Evolutionary conservation across 2,329 filamentous ascomycete genomes (phyloP).

Genomic region (Tolypocladium cylindrosporum): DNA sequence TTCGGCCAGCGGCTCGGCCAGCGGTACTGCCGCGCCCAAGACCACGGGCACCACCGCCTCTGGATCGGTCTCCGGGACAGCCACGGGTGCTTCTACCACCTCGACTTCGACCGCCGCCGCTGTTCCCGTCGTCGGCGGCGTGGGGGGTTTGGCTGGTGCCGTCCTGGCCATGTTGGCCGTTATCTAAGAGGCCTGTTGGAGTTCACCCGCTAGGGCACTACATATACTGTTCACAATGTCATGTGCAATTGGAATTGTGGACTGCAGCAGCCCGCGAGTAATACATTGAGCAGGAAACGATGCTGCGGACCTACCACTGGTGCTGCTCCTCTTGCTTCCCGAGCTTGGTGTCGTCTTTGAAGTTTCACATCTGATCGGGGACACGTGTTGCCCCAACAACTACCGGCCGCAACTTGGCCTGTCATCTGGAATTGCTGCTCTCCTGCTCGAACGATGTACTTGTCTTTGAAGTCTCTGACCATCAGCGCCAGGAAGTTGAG

Average conservation of each 20-base stretch:
- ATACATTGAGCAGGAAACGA: background rate
- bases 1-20: slow-evolving; percentile 5
- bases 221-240: background rate
- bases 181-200: slow-evolving; percentile 9
- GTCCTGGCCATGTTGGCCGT: slow-evolving; percentile 17
- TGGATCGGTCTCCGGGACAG: background rate
- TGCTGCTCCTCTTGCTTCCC: background rate
- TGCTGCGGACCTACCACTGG: background rate
- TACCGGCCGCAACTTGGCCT: too few relatives aligned
- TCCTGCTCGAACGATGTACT: too few relatives aligned
- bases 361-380: background rate
- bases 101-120: slow-evolving; percentile 2
- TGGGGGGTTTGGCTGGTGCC: slow-evolving; percentile 14
- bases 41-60: background rate
- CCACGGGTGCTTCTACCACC: background rate
- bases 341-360: background rate
- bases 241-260: background rate
- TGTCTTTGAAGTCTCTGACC: too few relatives aligned
- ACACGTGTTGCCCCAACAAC: too few relatives aligned
- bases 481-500: too few relatives aligned
- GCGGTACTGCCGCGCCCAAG: slow-evolving; percentile 1
- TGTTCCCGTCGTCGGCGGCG: slow-evolving; percentile 1
- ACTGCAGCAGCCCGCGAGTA: background rate
- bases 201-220: background rate
- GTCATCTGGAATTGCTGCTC: too few relatives aligned